Conservation (phyloP, 352 stramenopile genomes). For the Phytophthora europaea region DNA sequence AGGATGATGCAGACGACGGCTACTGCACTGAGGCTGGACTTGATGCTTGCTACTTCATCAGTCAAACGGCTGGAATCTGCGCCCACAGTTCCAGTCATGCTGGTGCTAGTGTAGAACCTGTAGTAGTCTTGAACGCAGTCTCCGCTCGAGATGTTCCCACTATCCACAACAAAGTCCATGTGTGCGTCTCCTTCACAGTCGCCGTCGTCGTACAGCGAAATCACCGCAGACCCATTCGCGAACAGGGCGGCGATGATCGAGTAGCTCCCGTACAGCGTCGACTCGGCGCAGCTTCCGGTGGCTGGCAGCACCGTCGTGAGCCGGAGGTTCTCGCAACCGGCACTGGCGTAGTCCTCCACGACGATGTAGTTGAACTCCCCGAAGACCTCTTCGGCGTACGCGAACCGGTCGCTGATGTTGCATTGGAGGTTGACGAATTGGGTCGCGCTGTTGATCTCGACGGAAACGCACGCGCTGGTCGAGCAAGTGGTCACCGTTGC, state of each 20-base stretch:
- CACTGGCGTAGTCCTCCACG: constrained; percentile 30
- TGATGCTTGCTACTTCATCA: background rate
- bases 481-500: constrained; percentile 14
- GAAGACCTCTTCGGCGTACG: constrained; percentile 29
- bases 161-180: constrained; percentile 27
- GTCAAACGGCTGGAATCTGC: background rate
- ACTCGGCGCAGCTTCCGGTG: constrained; percentile 20
- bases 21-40: constrained; percentile 1
- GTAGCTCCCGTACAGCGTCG: constrained; percentile 24
- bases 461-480: constrained; percentile 2
- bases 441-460: constrained; percentile 25
- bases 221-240: constrained; percentile 34
- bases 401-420: constrained; percentile 33
- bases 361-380: constrained; percentile 38
- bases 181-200: constrained; percentile 7
- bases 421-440: constrained; percentile 22
- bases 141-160: constrained; percentile 29
- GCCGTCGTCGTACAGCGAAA: constrained; percentile 20
- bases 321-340: constrained; percentile 23
- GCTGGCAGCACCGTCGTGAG: constrained; percentile 29
- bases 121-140: constrained; percentile 35
- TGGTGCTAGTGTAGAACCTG: constrained; percentile 36
- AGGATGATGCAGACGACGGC: constrained; percentile 22
- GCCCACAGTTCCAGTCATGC: background rate
- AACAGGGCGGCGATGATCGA: constrained; percentile 31